Conservation (phyloP, 2,329 filamentous ascomycete species). For the Samsoniella hepiali region DNA sequence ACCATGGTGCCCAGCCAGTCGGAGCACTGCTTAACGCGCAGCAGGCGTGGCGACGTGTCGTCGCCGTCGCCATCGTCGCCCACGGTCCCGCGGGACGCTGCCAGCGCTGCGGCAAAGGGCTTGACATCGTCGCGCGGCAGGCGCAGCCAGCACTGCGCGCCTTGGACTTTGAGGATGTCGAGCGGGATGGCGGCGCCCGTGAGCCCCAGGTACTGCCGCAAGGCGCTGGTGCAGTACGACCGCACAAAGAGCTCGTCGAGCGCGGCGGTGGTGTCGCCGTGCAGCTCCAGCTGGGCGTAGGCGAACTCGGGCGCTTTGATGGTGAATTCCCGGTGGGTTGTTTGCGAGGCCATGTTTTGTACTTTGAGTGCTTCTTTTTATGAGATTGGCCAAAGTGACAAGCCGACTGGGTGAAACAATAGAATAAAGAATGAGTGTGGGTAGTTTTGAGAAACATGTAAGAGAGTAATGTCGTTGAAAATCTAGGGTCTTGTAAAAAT, state of each 20-base stretch:
- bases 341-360: slow-evolving; percentile 1
- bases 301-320: slow-evolving; percentile 51
- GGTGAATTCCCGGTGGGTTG: slow-evolving; percentile 34
- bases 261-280: slow-evolving; percentile 28
- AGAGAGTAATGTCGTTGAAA: background rate
- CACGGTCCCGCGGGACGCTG: slow-evolving; percentile 57
- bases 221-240: slow-evolving; percentile 59
- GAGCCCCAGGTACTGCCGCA: slow-evolving; percentile 67
- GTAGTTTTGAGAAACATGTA: background rate
- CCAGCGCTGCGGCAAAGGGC: slow-evolving; percentile 61
- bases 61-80: slow-evolving; percentile 31
- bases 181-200: slow-evolving; percentile 64
- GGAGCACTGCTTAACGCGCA: slow-evolving; percentile 56
- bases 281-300: slow-evolving; percentile 54
- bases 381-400: background rate
- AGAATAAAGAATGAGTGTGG: background rate
- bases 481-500: background rate
- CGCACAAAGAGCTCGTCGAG: slow-evolving; percentile 63
- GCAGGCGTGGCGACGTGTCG: slow-evolving; percentile 39
- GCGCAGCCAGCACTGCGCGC: slow-evolving; percentile 59
- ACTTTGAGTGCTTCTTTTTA: background rate
- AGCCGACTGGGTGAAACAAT: background rate
- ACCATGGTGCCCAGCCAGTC: slow-evolving; percentile 63
- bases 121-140: slow-evolving; percentile 59
- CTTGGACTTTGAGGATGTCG: slow-evolving; percentile 64